Conservation (phyloP, 139 green algal species). For the Chlamydomonas applanata region DNA sequence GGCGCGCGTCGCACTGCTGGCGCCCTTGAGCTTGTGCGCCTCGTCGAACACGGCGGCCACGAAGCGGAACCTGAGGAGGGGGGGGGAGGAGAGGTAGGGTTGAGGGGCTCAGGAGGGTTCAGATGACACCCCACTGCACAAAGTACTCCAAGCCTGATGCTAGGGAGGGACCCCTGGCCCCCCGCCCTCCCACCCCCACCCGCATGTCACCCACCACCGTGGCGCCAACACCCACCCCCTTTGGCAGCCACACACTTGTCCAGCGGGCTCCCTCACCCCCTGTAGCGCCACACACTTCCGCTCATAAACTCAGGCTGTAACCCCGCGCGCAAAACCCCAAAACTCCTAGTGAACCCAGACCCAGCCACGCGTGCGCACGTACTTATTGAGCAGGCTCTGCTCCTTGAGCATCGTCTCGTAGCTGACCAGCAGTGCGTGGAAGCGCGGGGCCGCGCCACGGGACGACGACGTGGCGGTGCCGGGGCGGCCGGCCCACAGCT, state of each 20-base stretch:
- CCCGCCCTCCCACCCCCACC: too few species aligned
- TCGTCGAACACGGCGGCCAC: constrained; percentile 44
- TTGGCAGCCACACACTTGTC: too few species aligned
- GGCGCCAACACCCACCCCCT: too few species aligned
- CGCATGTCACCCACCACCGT: too few species aligned
- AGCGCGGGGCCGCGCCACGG: constrained; percentile 12
- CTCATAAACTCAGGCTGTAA: not conserved
- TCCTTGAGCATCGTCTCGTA: constrained; percentile 74
- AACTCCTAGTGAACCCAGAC: not conserved
- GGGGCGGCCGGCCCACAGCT: constrained; percentile 54
- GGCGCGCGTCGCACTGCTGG: constrained; percentile 49
- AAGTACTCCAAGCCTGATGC: too few species aligned
- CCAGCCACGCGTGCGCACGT: not conserved
- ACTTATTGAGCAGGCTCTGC: constrained; percentile 14
- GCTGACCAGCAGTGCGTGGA: constrained; percentile 79
- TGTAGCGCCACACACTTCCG: not conserved
- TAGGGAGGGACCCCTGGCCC: too few species aligned
- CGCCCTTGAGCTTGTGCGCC: constrained; percentile 80
- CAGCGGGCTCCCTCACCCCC: too few species aligned
- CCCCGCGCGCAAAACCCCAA: not conserved
- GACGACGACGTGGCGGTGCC: not conserved
- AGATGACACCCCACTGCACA: too few species aligned
- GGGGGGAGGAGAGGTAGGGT: not conserved
- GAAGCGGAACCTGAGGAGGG: constrained; percentile 19
- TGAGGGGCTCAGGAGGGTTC: not conserved